Evolutionary conservation across 2,329 filamentous ascomycete genomes (phyloP), one percentile per base, ranked within the genome.

Genomic region (Phialocephala sp.): DNA sequence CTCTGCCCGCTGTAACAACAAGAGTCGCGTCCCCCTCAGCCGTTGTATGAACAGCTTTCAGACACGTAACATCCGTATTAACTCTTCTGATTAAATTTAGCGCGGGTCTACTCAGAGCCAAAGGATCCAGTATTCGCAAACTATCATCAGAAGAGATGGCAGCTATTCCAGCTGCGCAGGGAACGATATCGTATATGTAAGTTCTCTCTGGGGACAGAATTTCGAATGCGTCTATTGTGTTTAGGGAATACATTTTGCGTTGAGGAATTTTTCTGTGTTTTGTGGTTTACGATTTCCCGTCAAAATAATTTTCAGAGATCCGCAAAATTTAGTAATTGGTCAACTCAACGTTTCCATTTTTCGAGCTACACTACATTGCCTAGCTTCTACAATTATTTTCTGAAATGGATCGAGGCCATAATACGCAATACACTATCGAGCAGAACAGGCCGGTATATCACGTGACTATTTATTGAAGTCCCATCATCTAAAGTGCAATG

Each of bases 131-230:
- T 20, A 92, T 78, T 35, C 86, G 84, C 22, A 94, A 80, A n/a
- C 82, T 84, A 77, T 92, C 87, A 78, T 93, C 89, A 0, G 91
- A 92, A 2, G 88, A 85, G 64, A 91, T 90, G 18, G 86, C 63
- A 58, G 72, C 76, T 12, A 77, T 59, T 18, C 73, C 72, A 35
- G 59, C 69, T 11, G 70, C 63, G 14, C 74, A 57, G 11, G 74
- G 70, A 8, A 76, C 74, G 62, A 84, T 75, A 27, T 80, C 76
- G 71, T 82, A 84, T 61, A 83, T 77, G 70, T 84, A 84, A 8
- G 77, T 75, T 15, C 70, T 69, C 62, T 57, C 50, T 20, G 76
- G 71, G 8, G 66, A 63, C n/a, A 69, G 55, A 60, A 78, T 66
- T 14, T 72, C 60, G 60, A 73, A 75, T 22, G 70, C 64, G 43